These are phyloP conservation scores for Zychaea mexicana DNA, from an alignment of 371 early-diverging fungal genomes.

Conservation along the genomic window DNA sequence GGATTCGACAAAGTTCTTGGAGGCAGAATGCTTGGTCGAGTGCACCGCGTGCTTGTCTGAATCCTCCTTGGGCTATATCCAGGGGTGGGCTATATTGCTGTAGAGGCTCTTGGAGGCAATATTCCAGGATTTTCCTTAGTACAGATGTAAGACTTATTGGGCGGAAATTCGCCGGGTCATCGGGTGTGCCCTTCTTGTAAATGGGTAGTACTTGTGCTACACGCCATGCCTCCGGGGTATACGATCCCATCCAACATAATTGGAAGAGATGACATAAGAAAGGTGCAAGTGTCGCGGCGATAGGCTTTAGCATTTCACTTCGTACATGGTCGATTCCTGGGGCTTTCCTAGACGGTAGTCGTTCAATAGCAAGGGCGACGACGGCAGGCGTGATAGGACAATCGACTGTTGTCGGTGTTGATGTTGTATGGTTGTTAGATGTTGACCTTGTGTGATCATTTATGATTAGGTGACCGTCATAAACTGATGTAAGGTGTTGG, in stretches of 20 bases:
- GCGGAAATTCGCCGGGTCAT: constrained; percentile 17
- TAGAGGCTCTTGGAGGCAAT: not conserved
- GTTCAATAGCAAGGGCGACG: not conserved
- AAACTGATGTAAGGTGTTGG: not conserved
- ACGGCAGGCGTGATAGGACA: not conserved
- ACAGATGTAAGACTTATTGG: constrained; percentile 23
- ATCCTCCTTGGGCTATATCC: constrained; percentile 37
- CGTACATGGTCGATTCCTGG: constrained; percentile 24
- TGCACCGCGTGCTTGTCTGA: constrained; percentile 12
- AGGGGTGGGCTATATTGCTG: not conserved
- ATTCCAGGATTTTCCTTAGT: constrained; percentile 15
- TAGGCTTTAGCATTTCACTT: constrained; percentile 25
- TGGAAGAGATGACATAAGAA: not conserved
- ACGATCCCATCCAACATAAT: constrained; percentile 12
- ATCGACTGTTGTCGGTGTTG: not conserved
- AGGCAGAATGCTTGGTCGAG: constrained; percentile 8
- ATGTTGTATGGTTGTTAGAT: not conserved
- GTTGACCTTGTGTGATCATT: not conserved
- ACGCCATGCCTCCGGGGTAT: constrained; percentile 10
- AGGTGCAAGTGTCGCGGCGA: not conserved
- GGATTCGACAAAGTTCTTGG: not conserved
- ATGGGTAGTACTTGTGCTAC: constrained; percentile 19
- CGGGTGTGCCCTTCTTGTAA: constrained; percentile 21
- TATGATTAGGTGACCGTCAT: not conserved
- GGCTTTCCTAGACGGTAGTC: constrained; percentile 16